Base-by-base conservation (phyloP, 164 flowering plant species). In the Aristolochia fimbriata region DNA sequence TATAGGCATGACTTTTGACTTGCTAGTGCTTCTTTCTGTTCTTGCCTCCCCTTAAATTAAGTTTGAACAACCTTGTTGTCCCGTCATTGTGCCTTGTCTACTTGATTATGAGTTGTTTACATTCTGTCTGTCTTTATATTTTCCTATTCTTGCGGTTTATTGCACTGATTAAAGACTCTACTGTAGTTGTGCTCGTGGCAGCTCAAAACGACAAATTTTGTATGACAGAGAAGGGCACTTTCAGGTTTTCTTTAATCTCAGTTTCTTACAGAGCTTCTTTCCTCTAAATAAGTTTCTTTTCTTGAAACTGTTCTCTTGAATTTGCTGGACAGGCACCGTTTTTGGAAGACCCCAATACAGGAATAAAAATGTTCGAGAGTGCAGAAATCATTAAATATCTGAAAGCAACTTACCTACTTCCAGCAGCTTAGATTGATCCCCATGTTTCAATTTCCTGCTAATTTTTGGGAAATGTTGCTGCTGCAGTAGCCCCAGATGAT, bases 291-390 rank as follows among this genome's bases (percentile, higher is more conserved):
- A 23, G 23, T 20, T 5, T 4, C 27, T n/a, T 53, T 9, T n/a
- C 49, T 58, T 33, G 23, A 8, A 46, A 49, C 52, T 2, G 10
- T 37, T 37, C 9, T 37, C 8, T 37, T 37, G 19, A 59, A 55
- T 5, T 23, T 24, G 2, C 16, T 57, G 50, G 12, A 25, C 79
- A 92, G 98, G 95, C 62, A 51, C 96, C 96, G 19, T 89, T 83
- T 62, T 62, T 94, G 51, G 91, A 86, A 73, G 99, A 94, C 70
- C 96, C 99, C 50, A 94, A 90, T 56, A 94, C 99, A 21, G 99
- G 97, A 24, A 80, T 94, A 37, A 65, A 80, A 61, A 86, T 84
- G 91, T 94, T 90, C 70, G 99, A 94, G 70, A 94, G 99, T 75
- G 99, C 97, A 62, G 93, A 85, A 54, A 90, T 94, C 55, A 71